Percentiles rank a stretch among this genome's conserved stretches.
Conservation (phyloP, 495 filamentous ascomycete species). For the Penicillium atrosanguineum region DNA sequence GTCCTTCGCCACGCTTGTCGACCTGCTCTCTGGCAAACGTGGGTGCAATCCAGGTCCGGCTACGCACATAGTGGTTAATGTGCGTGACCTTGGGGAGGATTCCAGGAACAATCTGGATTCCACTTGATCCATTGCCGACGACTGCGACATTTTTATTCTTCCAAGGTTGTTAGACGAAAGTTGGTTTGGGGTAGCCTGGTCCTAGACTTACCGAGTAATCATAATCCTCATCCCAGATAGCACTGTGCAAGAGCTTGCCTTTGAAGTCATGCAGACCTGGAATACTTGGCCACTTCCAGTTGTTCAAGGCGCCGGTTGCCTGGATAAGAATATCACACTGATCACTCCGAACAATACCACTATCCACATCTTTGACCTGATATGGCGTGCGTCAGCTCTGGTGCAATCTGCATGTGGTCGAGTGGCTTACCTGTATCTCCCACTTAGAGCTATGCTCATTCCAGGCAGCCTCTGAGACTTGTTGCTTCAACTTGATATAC, state of each 20-base stretch:
- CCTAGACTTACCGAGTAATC: slow-evolving; percentile 26
- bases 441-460: slow-evolving; percentile 41
- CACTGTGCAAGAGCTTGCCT: slow-evolving; percentile 55
- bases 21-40: slow-evolving; percentile 34
- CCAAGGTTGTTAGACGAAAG: slow-evolving; percentile 10
- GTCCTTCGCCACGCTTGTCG: slow-evolving; percentile 25
- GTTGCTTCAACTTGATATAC: slow-evolving; percentile 39
- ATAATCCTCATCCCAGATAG: slow-evolving; percentile 46
- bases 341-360: slow-evolving; percentile 37
- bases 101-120: slow-evolving; percentile 59
- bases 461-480: slow-evolving; percentile 40
- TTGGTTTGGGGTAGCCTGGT: no score
- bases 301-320: slow-evolving; percentile 55
- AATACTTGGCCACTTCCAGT: slow-evolving; percentile 55
- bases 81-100: slow-evolving; percentile 53
- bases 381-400: neutral
- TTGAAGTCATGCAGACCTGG: slow-evolving; percentile 51
- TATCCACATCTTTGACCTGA: slow-evolving; percentile 41
- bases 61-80: slow-evolving; percentile 44
- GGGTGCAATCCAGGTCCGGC: slow-evolving; percentile 44
- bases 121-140: slow-evolving; percentile 52
- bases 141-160: slow-evolving; percentile 50
- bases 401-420: neutral
- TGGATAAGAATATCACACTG: slow-evolving; percentile 56
- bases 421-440: slow-evolving; percentile 38